Base-by-base conservation (phyloP, 2,329 filamentous ascomycete genomes). In the Madurella fahalii region DNA sequence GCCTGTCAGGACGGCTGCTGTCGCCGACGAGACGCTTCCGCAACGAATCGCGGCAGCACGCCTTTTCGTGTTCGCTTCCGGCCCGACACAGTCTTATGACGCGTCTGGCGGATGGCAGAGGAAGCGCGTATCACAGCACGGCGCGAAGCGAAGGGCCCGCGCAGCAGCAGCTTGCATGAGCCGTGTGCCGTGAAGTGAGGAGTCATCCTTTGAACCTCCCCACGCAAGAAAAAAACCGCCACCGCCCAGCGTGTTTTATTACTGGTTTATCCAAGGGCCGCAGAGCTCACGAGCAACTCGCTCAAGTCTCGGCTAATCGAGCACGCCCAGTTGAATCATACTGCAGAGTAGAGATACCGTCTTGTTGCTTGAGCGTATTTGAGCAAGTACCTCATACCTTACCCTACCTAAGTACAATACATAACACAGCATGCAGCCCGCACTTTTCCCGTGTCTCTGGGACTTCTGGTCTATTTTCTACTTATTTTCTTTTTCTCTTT, bases 101-200 rank as follows among this genome's bases (percentile, higher is more conserved):
- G 55, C 58, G 58, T 57, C 54, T 37, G 3, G 25, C 47, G 32
- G 20, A 15, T 39, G 32, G 30, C 30, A 41, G 37, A 44, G 16
- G 43, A 48, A 48, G 57, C 51, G 52, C 52, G 34, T 37, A 52
- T 52, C 50, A 52, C 50, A 52, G 43, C 37, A 40, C 34, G 20
- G 17, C 20, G 50, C 32, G 34, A 42, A 44, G 45, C 37, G 49
- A 34, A 50, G 42, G 56, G 18, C 41, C 42, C 25, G 4, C 25
- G 25, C 25, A 25, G 4, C 37, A 30, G 15, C 20, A n/a, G 34
- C 25, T 41, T 52, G 45, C 30, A 41, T 40, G 34, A 47, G 48
- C 20, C 47, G 41, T 49, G 51, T 50, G 51, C 47, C 51, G 51
- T 49, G 39, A 39, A 39, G 43, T 40, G 51, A 57, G 48, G 42